phyloP scores from a whole-genome alignment of 2,329 filamentous ascomycete genomes.

The Tolypocladium cylindrosporum region DNA sequence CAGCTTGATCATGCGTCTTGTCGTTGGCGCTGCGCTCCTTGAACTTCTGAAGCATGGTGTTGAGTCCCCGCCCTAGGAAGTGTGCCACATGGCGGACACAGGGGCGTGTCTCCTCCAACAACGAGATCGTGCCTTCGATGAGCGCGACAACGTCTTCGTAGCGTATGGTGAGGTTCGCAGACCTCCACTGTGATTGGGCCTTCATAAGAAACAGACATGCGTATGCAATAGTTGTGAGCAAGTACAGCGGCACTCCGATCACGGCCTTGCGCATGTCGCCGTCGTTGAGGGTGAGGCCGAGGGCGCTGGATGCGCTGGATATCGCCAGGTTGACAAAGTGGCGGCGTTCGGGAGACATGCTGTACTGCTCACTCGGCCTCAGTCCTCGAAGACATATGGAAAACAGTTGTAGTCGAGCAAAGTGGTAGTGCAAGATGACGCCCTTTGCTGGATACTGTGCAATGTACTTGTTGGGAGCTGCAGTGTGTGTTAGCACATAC shows the following conservation, averaged over 20 bases:
- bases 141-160: constrained; percentile 19
- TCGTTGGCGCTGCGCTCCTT: constrained; percentile 9
- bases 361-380: constrained; percentile 21
- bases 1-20: constrained; percentile 3
- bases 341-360: constrained; percentile 32
- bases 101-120: constrained; percentile 14
- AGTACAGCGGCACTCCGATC: constrained; percentile 20
- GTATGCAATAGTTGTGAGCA: constrained; percentile 21
- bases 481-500: not conserved
- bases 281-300: constrained; percentile 19
- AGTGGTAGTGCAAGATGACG: constrained; percentile 38
- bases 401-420: constrained; percentile 38
- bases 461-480: constrained; percentile 34
- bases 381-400: constrained; percentile 34
- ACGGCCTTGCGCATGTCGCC: constrained; percentile 18
- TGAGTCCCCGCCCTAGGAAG: constrained; percentile 17
- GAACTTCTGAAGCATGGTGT: constrained; percentile 18
- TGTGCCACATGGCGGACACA: constrained; percentile 18
- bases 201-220: constrained; percentile 23
- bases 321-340: constrained; percentile 32
- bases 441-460: constrained; percentile 39
- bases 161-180: constrained; percentile 14
- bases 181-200: constrained; percentile 18
- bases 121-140: constrained; percentile 13
- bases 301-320: constrained; percentile 18